Conservation (phyloP, 257 asterid species). For the Plantago elongata region DNA sequence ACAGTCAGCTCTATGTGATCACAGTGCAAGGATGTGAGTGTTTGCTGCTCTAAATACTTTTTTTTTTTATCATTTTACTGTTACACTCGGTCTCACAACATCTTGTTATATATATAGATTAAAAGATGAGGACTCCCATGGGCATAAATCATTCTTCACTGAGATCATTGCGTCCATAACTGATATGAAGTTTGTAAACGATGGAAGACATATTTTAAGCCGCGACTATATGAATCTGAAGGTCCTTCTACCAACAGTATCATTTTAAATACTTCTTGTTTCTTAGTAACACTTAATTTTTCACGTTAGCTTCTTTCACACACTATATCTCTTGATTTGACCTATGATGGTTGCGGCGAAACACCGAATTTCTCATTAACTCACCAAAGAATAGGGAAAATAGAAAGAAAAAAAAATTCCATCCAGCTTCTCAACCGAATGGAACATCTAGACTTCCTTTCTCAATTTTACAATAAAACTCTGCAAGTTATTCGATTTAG, state of each 20-base stretch:
- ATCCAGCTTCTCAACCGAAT: no score
- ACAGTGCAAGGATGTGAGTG: conserved; percentile 55
- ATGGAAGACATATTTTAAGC: conserved; percentile 68
- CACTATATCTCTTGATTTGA: conserved; percentile 10
- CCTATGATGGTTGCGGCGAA: conserved; percentile 3
- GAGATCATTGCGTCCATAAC: conserved; percentile 69
- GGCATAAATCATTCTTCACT: conserved; percentile 64
- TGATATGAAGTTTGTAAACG: conserved; percentile 65
- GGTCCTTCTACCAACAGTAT: conserved; percentile 34
- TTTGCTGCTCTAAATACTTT: conserved; percentile 10
- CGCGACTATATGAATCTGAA: conserved; percentile 75
- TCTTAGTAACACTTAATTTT: conserved; percentile 13
- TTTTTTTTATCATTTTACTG: neutral
- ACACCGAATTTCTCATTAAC: neutral
- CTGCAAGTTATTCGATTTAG: no score
- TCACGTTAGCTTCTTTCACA: conserved; percentile 13
- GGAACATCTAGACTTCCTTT: conserved; percentile 3
- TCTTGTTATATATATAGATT: conserved; percentile 37
- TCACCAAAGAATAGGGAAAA: no score
- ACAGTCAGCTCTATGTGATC: conserved; percentile 75
- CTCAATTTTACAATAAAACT: neutral
- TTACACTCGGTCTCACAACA: conserved; percentile 12
- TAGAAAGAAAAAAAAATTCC: no score
- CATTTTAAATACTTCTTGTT: conserved; percentile 12
- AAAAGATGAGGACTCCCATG: conserved; percentile 50